Conservation (phyloP, 192 early-diverging fungal genomes). For the Podila epigama region DNA sequence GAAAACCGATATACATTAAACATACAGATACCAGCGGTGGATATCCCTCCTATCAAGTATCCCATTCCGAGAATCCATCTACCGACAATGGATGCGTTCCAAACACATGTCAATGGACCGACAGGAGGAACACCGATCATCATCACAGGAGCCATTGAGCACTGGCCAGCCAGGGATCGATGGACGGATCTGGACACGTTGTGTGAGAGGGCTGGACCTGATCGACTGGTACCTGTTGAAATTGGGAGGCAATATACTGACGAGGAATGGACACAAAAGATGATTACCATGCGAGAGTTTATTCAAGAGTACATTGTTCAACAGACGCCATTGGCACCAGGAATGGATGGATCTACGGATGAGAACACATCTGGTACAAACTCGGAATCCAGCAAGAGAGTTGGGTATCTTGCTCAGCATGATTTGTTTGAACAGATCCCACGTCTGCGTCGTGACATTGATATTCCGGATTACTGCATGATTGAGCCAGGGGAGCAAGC, state of each 20-base stretch:
- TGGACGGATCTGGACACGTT: slow-evolving; percentile 74
- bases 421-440: slow-evolving; percentile 83
- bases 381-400: background rate
- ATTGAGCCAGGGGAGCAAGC: slow-evolving; percentile 50
- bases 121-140: slow-evolving; percentile 55
- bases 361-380: background rate
- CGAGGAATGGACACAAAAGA: slow-evolving; percentile 72
- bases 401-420: slow-evolving; percentile 88
- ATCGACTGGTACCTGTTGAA: slow-evolving; percentile 85
- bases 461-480: slow-evolving; percentile 82
- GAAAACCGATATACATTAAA: no score
- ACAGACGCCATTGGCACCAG: background rate
- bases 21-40: no score
- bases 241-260: slow-evolving; percentile 83
- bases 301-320: slow-evolving; percentile 55
- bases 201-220: slow-evolving; percentile 58
- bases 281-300: slow-evolving; percentile 78
- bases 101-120: slow-evolving; percentile 34
- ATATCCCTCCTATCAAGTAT: slow-evolving; percentile 22
- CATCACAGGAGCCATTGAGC: slow-evolving; percentile 57
- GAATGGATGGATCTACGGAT: background rate
- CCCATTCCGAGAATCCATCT: slow-evolving; percentile 32
- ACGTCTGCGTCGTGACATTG: slow-evolving; percentile 69
- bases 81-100: slow-evolving; percentile 50
- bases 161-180: slow-evolving; percentile 73